Evolutionary conservation across 2,329 filamentous ascomycete species (phyloP).

Genomic region (Paracorniculantispora psalliotae): DNA sequence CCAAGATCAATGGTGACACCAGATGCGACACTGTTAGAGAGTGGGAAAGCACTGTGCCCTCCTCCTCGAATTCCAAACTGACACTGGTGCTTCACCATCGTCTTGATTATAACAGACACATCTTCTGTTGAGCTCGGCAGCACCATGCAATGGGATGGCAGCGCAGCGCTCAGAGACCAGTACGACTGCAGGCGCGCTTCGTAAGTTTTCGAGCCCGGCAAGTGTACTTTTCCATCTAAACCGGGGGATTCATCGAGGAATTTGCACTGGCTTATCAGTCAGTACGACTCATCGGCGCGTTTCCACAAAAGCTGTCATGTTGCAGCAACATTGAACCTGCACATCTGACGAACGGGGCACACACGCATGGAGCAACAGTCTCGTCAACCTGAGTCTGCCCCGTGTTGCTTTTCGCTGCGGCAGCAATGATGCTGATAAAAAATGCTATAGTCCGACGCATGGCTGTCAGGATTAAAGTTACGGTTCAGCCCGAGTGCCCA

Average conservation of each 20-base stretch:
- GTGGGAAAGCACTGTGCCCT: constrained; percentile 14
- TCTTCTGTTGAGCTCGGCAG: constrained; percentile 19
- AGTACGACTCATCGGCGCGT: no score
- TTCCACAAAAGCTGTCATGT: no score
- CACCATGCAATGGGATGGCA: constrained; percentile 23
- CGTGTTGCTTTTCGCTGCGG: no score
- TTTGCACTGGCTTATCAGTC: no score
- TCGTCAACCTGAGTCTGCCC: no score
- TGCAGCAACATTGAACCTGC: no score
- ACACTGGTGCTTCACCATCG: constrained; percentile 13
- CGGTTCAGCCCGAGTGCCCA: not conserved
- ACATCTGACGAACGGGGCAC: not conserved
- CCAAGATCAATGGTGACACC: constrained; percentile 17
- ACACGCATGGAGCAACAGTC: not conserved
- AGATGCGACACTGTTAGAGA: constrained; percentile 13
- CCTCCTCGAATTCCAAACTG: constrained; percentile 17
- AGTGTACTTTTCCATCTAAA: not conserved
- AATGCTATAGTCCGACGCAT: not conserved
- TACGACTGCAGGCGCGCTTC: constrained; percentile 19
- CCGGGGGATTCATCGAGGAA: not conserved
- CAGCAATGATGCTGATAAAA: not conserved
- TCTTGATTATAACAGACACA: constrained; percentile 17
- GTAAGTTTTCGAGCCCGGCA: constrained; percentile 12
- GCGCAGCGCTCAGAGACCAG: constrained; percentile 20
- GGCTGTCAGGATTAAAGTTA: not conserved